Evolutionary conservation across 2,329 filamentous ascomycete genomes (phyloP), one percentile per base, ranked within the genome.

Genomic region (Cytospora chrysosperma): DNA sequence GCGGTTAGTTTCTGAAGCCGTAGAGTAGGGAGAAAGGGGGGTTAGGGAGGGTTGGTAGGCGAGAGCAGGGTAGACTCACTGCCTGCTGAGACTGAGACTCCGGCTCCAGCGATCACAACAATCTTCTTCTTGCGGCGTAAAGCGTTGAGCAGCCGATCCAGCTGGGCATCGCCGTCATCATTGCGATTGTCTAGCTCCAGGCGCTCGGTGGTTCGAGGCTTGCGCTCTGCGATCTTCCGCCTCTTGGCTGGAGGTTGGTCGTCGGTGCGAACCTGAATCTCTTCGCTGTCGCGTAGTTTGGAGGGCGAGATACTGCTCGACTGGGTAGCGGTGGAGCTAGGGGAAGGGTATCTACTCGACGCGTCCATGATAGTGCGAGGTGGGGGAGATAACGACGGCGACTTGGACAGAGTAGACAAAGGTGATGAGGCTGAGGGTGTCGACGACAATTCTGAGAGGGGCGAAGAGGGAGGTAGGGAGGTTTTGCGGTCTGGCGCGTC

Each of bases 81-180:
- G 67, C 95, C 95, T 69, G 95, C 94, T 60, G 94, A 94, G 58
- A 97, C 95, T 47, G 95, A 98, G 71, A 99, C 99, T 67, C 95
- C 95, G 68, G 95, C 95, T 64, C 95, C 95, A 54, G 94, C 95
- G 74, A 99, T 91, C 58, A 98, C 92, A 37, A 99, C 92, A 73
- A 99, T 96, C 80, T 97, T 97, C 78, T 93, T 91, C 81, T 95
- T 95, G 73, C 91, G 93, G 71, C 90, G 89, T 62, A 99, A 77
- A 27, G 88, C 88, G 51, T 88, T 85, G 52, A 93, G 78, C 32
- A 99, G 80, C 62, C 88, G 85, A 65, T 90, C 84, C 47, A 97
- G 79, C 66, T 94, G 85, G 43, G 82, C 79, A 19, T 82, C 79
- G 47, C 78, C 78, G 52, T 86, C 77, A 15, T 83, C 77, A 60